These are phyloP conservation scores for Kodamaea restingae DNA, from an alignment of 805 yeast genomes.

Conservation along the genomic window DNA sequence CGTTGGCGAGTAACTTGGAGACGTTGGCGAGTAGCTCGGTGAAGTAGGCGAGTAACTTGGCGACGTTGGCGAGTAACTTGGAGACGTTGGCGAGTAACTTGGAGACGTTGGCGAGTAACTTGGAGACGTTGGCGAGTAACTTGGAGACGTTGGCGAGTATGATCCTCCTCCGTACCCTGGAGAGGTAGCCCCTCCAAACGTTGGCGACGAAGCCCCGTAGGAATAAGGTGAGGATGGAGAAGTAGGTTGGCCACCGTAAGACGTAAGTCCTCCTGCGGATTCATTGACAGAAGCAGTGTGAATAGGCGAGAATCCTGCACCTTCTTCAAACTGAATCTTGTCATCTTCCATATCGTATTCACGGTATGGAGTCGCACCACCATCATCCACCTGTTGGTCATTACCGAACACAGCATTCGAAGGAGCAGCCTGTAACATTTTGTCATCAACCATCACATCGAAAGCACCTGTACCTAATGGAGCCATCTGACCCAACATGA, in stretches of 20 bases:
- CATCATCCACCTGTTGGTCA: conserved; percentile 39
- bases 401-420: conserved; percentile 42
- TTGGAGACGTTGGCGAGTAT: conserved; percentile 61
- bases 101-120: conserved; percentile 74
- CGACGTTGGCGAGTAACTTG: conserved; percentile 61
- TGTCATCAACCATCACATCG: conserved; percentile 92
- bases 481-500: conserved; percentile 96
- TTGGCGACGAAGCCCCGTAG: conserved; percentile 44
- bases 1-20: conserved; percentile 59
- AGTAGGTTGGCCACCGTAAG: conserved; percentile 69
- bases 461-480: conserved; percentile 98
- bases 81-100: conserved; percentile 55
- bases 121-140: conserved; percentile 68
- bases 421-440: conserved; percentile 65
- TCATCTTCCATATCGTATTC: conserved; percentile 58
- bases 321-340: conserved; percentile 60
- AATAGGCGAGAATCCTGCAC: conserved; percentile 88
- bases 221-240: conserved; percentile 55
- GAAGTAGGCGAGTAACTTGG: conserved; percentile 77
- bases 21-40: conserved; percentile 60
- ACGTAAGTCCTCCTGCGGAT: conserved; percentile 78
- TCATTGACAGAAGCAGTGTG: conserved; percentile 81
- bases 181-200: conserved; percentile 46
- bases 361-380: conserved; percentile 91
- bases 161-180: conserved; percentile 42